Evolutionary conservation across 805 yeast genomes (phyloP), one percentile per base, ranked within the genome.

Genomic region (Helenozyma rhizophorensis): DNA sequence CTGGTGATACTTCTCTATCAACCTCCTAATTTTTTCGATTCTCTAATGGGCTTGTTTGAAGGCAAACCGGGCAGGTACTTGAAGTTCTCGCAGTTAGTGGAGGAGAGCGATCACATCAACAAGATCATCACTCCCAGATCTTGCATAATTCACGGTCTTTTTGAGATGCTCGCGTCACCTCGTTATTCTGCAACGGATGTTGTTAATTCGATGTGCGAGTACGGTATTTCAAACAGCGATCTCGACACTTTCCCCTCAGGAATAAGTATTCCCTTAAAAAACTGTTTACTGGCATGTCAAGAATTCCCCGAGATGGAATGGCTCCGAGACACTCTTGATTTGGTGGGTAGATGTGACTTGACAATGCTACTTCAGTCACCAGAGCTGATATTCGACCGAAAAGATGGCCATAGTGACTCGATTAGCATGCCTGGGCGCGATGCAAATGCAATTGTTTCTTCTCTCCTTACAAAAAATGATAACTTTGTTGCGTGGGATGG

Each of bases 191-290:
- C 75, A 0, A 61, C 54, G 9, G 78, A 78, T 37, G 68, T 86
- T 16, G 72, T 84, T 1, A 77, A 72, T 37, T 58, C 80, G 48
- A 71, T 86, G 70, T 72, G 72, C 8, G 80, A 76, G 21, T 70
- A 72, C 39, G 72, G 70, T 4, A 69, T 86, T 13, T 62, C 68
- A 1, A 49, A 61, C 13, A 54, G 60, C 4, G 77, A 72, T 29
- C 54, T 87, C 5, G 84, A 83, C 25, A 72, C 87, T 0, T 83
- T 70, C 45, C 96, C 96, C 0, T 57, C 77, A 2, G 95, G 95
- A 0, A 64, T 88, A 1, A 58, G 72, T 21, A 55, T 83, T 4
- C 86, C 94, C 1, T 55, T 89, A 29, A 75, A 74, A 40, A 87
- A 78, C 37, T 72, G 78, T 1, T 56, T 83, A 12, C 65, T 69